Conservation (phyloP, 345 rosid genomes). For the Barbarea vulgaris region DNA sequence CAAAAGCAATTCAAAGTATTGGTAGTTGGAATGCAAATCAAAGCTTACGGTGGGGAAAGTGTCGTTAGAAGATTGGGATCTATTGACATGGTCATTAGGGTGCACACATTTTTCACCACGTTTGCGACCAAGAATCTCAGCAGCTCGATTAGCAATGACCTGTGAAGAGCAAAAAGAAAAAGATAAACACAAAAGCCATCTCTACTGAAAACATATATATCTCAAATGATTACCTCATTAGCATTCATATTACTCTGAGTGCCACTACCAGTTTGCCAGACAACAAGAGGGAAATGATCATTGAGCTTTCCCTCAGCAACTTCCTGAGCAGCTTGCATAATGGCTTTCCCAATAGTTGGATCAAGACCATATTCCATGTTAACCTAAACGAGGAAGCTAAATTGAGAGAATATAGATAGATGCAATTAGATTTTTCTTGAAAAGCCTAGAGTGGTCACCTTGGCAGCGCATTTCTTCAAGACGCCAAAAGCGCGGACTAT, state of each 20-base stretch:
- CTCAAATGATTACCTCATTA: constrained; percentile 63
- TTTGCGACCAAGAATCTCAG: constrained; percentile 90
- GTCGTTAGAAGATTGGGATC: constrained; percentile 96
- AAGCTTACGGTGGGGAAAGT: constrained; percentile 90
- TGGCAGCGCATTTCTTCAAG: constrained; percentile 94
- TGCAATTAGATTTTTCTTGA: too few species aligned
- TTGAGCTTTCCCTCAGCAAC: constrained; percentile 86
- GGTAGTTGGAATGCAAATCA: constrained; percentile 7
- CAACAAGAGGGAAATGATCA: constrained; percentile 89
- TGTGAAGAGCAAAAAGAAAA: constrained; percentile 34
- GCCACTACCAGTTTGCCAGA: constrained; percentile 99
- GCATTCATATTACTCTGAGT: constrained; percentile 99
- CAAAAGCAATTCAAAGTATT: background rate
- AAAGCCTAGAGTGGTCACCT: constrained; percentile 46
- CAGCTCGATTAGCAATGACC: constrained; percentile 98
- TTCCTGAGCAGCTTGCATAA: constrained; percentile 94
- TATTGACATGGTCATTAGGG: constrained; percentile 96
- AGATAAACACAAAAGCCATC: background rate
- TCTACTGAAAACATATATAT: background rate
- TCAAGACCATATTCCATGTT: constrained; percentile 96
- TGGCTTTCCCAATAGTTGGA: constrained; percentile 76
- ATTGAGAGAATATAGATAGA: background rate
- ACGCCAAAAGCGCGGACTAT: constrained; percentile 91
- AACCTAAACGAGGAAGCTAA: constrained; percentile 51
- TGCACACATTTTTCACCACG: constrained; percentile 89